Conservation (phyloP, 371 early-diverging fungal genomes). For the Apophysomyces sp. region DNA sequence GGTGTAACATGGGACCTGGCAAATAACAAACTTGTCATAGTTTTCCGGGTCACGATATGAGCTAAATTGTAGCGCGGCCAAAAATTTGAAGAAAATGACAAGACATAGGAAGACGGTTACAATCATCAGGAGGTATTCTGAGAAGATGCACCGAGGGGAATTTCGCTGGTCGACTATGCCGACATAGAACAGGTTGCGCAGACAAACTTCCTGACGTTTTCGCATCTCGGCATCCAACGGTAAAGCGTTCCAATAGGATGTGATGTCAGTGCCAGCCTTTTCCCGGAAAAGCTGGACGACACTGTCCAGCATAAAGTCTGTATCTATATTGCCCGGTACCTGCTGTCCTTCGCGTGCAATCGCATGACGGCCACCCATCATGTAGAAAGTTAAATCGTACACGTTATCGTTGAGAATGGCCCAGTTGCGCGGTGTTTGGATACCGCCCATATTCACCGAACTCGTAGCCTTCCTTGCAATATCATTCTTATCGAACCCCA, state of each 20-base stretch:
- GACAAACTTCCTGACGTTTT: slow-evolving; percentile 51
- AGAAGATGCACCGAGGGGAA: slow-evolving; percentile 74
- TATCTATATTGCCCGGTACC: slow-evolving; percentile 21
- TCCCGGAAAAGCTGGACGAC: slow-evolving; percentile 58
- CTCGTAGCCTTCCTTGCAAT: background rate
- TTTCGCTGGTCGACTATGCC: slow-evolving; percentile 87
- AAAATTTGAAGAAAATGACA: slow-evolving; percentile 86
- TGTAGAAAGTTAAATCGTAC: slow-evolving; percentile 59
- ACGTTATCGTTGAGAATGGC: slow-evolving; percentile 55
- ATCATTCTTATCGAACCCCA: slow-evolving; percentile 10
- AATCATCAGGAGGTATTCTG: slow-evolving; percentile 80
- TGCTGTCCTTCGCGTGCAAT: slow-evolving; percentile 14
- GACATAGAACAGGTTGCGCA: slow-evolving; percentile 76
- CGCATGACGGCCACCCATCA: slow-evolving; percentile 32
- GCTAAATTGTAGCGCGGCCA: slow-evolving; percentile 83
- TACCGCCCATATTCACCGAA: slow-evolving; percentile 10
- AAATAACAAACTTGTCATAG: slow-evolving; percentile 82
- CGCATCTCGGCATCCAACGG: slow-evolving; percentile 27
- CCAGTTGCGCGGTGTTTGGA: slow-evolving; percentile 35
- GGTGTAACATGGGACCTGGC: slow-evolving; percentile 90
- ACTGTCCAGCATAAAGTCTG: slow-evolving; percentile 45
- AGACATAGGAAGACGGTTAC: slow-evolving; percentile 73
- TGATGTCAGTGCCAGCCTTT: slow-evolving; percentile 63
- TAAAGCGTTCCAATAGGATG: slow-evolving; percentile 52
- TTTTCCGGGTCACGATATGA: slow-evolving; percentile 70